phyloP scores from a whole-genome alignment of 306 rosid species.

The Vigna radiata region DNA sequence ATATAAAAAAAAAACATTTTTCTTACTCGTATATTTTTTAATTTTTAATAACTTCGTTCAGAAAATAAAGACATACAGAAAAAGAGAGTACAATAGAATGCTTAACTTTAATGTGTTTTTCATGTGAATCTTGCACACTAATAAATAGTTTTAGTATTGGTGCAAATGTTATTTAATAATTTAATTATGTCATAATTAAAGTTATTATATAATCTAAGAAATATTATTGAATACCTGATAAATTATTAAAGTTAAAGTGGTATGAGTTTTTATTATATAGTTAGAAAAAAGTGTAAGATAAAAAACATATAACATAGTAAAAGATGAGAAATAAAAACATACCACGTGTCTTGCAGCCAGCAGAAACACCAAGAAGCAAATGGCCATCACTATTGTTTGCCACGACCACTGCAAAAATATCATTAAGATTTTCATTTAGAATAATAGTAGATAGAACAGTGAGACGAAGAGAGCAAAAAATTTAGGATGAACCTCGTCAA shows the following conservation, averaged over 20 bases:
- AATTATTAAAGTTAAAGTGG: background rate
- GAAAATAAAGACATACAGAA: too few species aligned
- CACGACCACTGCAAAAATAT: slow-evolving; percentile 87
- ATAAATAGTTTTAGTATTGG: background rate
- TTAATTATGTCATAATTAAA: background rate
- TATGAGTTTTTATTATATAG: background rate
- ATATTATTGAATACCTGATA: background rate
- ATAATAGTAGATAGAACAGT: background rate
- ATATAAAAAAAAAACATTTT: too few species aligned
- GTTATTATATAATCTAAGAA: background rate
- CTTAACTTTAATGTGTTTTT: background rate
- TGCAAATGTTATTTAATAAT: background rate
- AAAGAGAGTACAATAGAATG: too few species aligned
- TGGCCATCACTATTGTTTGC: slow-evolving; percentile 82
- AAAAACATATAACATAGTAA: slow-evolving; percentile 47
- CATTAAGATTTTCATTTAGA: background rate
- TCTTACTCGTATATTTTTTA: too few species aligned
- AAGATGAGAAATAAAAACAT: slow-evolving; percentile 33
- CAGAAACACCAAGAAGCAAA: slow-evolving; percentile 69
- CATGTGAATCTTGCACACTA: background rate
- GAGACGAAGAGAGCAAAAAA: background rate
- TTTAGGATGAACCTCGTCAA: slow-evolving; percentile 62
- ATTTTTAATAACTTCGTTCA: too few species aligned
- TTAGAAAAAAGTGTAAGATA: background rate
- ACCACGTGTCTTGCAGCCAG: slow-evolving; percentile 76